Base-by-base conservation (phyloP, 73 alveolate genomes). In the Paramecium pentaurelia region DNA sequence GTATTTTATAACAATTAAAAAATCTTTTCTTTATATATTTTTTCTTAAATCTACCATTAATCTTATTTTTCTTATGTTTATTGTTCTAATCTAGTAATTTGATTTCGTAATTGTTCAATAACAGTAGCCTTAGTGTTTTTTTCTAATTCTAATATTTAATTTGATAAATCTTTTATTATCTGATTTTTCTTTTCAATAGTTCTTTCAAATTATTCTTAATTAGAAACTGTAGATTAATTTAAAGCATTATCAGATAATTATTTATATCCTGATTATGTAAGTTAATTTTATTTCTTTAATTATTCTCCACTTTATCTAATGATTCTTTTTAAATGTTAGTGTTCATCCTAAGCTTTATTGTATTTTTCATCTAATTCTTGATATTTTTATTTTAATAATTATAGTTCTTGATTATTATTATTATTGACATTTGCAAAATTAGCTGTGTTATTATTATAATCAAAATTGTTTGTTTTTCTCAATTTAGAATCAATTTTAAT, bases 121-220 rank as follows among this genome's bases (percentile, higher is more conserved):
- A 36, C 4, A 12, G 30, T 12, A 32, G 32, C 38, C 9, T 36
- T 73, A 14, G 60, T n/a, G 6, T 73, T 73, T 44, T 73, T 73
- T 44, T 73, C 60, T 37, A 37, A 73, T 40, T 36, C 87, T 37
- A 36, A 36, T 73, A 71, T 16, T n/a, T 73, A 38, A 37, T 12
- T 34, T 36, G 64, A 73, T 73, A 73, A 38, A 37, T 73, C 28
- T 6, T 73, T 10, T 16, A 73, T 73, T 1, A 44, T 37, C 8
- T 73, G 27, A 73, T 73, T 73, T 44, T 73, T 73, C 32, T 73
- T 73, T 44, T 73, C 60, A 16, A 73, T 37, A 16, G 60, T 18
- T 36, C 28, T 73, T 37, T 73, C 87, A 73, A n/a, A 73, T 73
- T 73, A 11, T 64, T 64, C 49, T 64, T 22, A 64, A 73, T 73